Evolutionary conservation across 768 basidiomycete genomes (phyloP).

Genomic region (Boletus huronensis): DNA sequence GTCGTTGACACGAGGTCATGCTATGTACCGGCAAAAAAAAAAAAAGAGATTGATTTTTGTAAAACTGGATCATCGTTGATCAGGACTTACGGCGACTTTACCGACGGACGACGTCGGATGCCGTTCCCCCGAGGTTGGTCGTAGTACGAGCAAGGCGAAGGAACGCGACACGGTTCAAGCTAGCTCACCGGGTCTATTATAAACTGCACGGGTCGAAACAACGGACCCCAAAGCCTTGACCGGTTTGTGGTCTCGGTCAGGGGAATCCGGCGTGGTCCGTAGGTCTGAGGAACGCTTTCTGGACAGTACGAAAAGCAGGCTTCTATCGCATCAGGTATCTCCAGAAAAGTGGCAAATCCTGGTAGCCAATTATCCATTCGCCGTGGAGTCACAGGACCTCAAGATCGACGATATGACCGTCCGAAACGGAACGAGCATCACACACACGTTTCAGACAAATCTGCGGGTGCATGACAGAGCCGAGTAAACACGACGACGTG

Average conservation of each 20-base stretch:
- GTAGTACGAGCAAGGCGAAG: constrained; percentile 15
- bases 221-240: not conserved
- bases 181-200: not conserved
- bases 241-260: not conserved
- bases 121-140: constrained; percentile 37
- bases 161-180: not conserved
- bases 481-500: not conserved
- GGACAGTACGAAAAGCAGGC: not conserved
- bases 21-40: constrained; percentile 6
- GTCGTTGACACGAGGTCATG: constrained; percentile 62
- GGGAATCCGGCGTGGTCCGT: not conserved
- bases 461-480: not conserved
- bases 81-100: constrained; percentile 35
- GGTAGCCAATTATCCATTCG: no score
- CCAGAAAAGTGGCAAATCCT: not conserved
- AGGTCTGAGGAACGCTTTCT: not conserved
- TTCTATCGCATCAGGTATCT: not conserved
- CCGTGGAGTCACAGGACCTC: not conserved
- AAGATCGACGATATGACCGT: not conserved
- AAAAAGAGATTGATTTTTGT: not conserved
- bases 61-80: not conserved
- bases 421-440: not conserved
- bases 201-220: not conserved
- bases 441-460: not conserved
- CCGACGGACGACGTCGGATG: constrained; percentile 36